Evolutionary conservation across 306 rosid species (phyloP), one percentile per base, ranked within the genome.

Genomic region (Delonix regia): DNA sequence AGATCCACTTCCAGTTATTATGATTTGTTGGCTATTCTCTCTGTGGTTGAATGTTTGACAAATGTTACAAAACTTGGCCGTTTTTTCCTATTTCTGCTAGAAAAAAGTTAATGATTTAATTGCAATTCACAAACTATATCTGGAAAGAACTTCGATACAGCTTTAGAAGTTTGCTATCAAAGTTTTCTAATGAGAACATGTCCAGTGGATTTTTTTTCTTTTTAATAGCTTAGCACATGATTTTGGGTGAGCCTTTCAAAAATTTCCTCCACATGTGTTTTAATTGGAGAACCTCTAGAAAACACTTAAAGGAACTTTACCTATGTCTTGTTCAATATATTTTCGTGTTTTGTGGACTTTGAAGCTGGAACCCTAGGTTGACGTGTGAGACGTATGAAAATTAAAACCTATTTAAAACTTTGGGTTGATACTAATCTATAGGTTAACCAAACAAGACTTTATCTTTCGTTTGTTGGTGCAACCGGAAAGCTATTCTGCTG

Each of bases 351-450:
- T 69, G 4, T 61, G 66, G 52, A 16, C 27, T 76, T 77, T 61
- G 53, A 69, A 55, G 22, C 38, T 11, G 6, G 34, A 42, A 24
- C 11, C 28, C 27, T 48, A 69, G 81, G 51, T 75, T 71, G 78
- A 49, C 76, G 53, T 39, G 34, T 67, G 27, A 7, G 48, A n/a
- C 44, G 67, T 72, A 47, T 9, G 57, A 62, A 53, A 82, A 51
- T 2, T 64, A 30, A 45, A 16, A 5, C 57, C 69, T 39, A 53
- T 68, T 47, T 70, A n/a, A 34, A 71, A 41, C n/a, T 51, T 60
- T 52, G 70, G 39, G 30, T 65, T 51, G 44, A 24, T 39, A 16
- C 48, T 72, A 62, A 33, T 27, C 19, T 65, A 48, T 66, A 57
- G 53, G 72, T 19, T n/a, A 2, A 47, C 13, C 13, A 42, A 68